These are phyloP conservation scores for Conticribra guillardii DNA, from an alignment of 108 stramenopile species.

Conservation along the genomic window DNA sequence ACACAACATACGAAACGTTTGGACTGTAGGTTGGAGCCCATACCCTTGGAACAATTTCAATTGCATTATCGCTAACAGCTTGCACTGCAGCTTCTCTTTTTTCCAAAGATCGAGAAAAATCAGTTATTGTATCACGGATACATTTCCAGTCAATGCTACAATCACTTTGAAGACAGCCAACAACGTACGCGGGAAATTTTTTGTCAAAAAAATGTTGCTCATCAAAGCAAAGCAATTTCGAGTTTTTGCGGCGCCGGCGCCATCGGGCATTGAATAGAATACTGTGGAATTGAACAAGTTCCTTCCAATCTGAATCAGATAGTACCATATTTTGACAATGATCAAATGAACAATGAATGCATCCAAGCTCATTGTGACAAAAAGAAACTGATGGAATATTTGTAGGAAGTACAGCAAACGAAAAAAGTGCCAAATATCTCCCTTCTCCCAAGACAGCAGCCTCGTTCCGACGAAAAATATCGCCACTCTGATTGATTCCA, in stretches of 20 bases:
- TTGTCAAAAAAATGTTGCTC: slow-evolving; percentile 9
- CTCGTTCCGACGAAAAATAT: slow-evolving; percentile 18
- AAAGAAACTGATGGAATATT: slow-evolving; percentile 17
- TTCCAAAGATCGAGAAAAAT: slow-evolving; percentile 38
- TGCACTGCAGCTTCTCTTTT: slow-evolving; percentile 36
- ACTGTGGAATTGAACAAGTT: slow-evolving; percentile 34
- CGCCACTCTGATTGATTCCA: slow-evolving; percentile 25
- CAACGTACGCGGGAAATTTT: slow-evolving; percentile 31
- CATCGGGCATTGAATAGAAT: slow-evolving; percentile 58
- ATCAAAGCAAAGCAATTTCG: slow-evolving; percentile 32
- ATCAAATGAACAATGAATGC: slow-evolving; percentile 29
- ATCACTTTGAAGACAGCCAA: slow-evolving; percentile 45
- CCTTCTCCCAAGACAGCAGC: slow-evolving; percentile 15
- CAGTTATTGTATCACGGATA: slow-evolving; percentile 43
- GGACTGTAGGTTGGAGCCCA: slow-evolving; percentile 47
- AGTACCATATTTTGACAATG: neutral
- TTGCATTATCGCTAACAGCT: neutral
- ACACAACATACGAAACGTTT: slow-evolving; percentile 44
- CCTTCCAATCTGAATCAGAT: slow-evolving; percentile 15
- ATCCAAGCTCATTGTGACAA: slow-evolving; percentile 52
- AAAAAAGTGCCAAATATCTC: slow-evolving; percentile 35
- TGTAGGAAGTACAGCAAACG: slow-evolving; percentile 16
- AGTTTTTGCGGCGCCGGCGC: slow-evolving; percentile 32
- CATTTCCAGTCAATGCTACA: slow-evolving; percentile 46
- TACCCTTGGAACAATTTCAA: slow-evolving; percentile 34